These are phyloP conservation scores for Ceratocystis diversiconidia DNA, from an alignment of 2,329 filamentous ascomycete species.

Conservation along the genomic window DNA sequence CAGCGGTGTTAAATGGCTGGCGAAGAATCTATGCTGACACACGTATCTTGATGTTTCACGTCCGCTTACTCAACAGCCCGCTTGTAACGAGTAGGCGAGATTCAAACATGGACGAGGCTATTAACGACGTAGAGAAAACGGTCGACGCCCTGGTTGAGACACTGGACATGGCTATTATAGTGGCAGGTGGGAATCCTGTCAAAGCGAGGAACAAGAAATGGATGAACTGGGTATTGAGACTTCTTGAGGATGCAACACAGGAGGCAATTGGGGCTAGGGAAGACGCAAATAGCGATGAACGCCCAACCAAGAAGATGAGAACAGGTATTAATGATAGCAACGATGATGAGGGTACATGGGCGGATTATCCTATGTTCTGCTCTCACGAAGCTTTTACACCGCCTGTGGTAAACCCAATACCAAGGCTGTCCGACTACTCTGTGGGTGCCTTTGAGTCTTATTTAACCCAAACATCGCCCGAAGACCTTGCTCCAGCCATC, in stretches of 20 bases:
- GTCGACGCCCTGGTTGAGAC: conserved; percentile 46
- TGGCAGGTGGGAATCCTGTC: conserved; percentile 27
- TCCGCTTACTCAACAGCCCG: conserved; percentile 21
- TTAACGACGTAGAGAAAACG: conserved; percentile 14
- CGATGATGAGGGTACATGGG: conserved; percentile 1
- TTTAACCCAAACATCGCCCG: conserved; percentile 30
- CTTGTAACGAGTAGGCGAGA: not conserved
- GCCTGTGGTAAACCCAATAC: conserved; percentile 30
- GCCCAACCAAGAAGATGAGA: conserved; percentile 16
- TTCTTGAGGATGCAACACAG: conserved; percentile 13
- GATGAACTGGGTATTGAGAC: conserved; percentile 16
- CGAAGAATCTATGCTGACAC: conserved; percentile 57
- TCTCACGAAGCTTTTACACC: conserved; percentile 27
- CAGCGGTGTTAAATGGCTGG: conserved; percentile 48
- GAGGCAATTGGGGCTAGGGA: not conserved
- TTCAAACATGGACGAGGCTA: not conserved
- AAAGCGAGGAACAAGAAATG: conserved; percentile 15
- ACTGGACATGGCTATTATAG: conserved; percentile 62
- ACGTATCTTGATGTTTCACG: conserved; percentile 46
- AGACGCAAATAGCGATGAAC: conserved; percentile 7
- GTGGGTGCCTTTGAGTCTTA: conserved; percentile 49
- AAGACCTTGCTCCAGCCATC: conserved; percentile 45
- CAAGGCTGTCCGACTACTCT: conserved; percentile 31
- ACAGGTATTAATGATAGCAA: not conserved
- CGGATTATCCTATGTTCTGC: conserved; percentile 12